Base-by-base conservation (phyloP, 2,329 filamentous ascomycete species). In the Verticillium zaregamsianum region DNA sequence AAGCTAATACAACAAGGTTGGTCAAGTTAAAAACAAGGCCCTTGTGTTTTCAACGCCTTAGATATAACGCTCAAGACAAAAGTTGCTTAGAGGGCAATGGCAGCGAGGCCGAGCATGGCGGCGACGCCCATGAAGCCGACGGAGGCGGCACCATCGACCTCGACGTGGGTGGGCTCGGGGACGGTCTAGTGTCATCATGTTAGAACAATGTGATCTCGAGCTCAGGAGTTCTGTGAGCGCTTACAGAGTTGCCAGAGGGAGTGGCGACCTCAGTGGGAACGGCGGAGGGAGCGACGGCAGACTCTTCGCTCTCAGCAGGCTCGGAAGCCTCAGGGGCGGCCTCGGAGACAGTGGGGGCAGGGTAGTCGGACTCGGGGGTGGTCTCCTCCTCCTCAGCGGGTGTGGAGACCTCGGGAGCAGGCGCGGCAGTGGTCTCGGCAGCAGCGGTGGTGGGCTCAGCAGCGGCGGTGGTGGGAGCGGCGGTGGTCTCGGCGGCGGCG, bases 71-170 rank as follows among this genome's bases (percentile, higher is more conserved):
- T 28, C 20, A 28, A 14, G 20, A 52, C n/a, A 23, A n/a, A 25
- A 57, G 6, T 35, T 11, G 32, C 57, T 64, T 63, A 65, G 57
- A 65, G 59, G 11, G 60, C 64, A 39, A 65, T 60, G 17, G 64
- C 64, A 57, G 40, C 64, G 35, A 64, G 58, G 54, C 58, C 57
- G 57, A 64, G 60, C 60, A 65, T 61, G 60, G 60, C 64, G 9
- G 64, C 52, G n/a, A 59, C 64, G 33, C 64, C 62, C 14, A 65
- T 17, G 37, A 63, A 61, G 37, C 60, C 60, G 20, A 62, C 54
- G 15, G 56, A 61, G 31, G 58, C 64, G 35, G 64, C 64, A 9
- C 64, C 64, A 23, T 52, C 45, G 28, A 63, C 64, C 45, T 55
- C 62, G 39, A 61, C 40, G 55, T 52, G 31, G 25, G 56, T 17